Conservation (phyloP, 495 filamentous ascomycete species). For the Trypethelium eluteriae region DNA sequence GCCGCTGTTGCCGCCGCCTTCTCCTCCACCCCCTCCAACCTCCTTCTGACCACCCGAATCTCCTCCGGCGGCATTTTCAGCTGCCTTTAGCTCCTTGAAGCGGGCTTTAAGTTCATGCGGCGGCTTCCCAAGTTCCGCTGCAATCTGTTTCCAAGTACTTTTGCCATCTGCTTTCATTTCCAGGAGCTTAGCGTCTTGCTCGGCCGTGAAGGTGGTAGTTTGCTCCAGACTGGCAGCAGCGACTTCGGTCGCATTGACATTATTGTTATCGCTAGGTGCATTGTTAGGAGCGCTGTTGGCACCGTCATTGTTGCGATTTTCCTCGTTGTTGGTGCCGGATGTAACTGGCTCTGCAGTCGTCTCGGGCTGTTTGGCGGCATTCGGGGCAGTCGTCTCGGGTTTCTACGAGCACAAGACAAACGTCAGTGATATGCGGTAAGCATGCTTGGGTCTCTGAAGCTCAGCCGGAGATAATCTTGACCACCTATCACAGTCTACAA, state of each 20-base stretch:
- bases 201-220: slow-evolving; percentile 13
- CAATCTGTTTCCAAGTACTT: slow-evolving; percentile 19
- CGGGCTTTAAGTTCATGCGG: slow-evolving; percentile 11
- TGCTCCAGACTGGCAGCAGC: too few relatives aligned
- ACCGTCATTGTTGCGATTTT: neutral
- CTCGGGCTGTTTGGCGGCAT: neutral
- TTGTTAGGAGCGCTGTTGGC: neutral
- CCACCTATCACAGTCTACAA: neutral
- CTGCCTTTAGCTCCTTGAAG: slow-evolving; percentile 18
- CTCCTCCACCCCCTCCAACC: slow-evolving; percentile 10
- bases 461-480: neutral
- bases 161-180: slow-evolving; percentile 21
- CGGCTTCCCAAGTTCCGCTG: slow-evolving; percentile 16
- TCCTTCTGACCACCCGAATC: neutral
- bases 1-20: slow-evolving; percentile 13
- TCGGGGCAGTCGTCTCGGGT: neutral
- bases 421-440: neutral
- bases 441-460: neutral
- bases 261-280: neutral
- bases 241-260: neutral
- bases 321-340: neutral
- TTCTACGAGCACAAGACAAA: neutral
- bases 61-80: neutral
- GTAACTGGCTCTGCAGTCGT: neutral
- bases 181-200: slow-evolving; percentile 23